These are phyloP conservation scores for Populus hybrid DNA, from an alignment of 441 rosid species.

Conservation along the genomic window DNA sequence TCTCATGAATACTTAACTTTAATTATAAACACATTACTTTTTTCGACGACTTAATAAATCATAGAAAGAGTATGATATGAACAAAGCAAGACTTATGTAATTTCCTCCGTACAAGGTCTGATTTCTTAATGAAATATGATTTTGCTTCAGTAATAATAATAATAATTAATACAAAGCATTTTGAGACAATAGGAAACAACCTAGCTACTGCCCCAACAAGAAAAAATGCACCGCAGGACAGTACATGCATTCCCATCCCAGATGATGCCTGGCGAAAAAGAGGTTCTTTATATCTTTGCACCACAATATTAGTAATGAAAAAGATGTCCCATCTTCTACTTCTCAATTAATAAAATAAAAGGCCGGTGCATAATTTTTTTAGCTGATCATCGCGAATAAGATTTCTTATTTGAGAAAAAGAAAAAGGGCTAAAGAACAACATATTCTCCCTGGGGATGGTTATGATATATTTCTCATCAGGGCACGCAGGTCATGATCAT, in stretches of 20 bases:
- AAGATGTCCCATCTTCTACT: background rate
- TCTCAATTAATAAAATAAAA: background rate
- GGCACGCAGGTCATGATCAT: background rate
- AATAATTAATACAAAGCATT: too few relatives aligned
- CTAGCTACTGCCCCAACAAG: too few relatives aligned
- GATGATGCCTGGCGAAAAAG: background rate
- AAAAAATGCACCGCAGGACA: background rate
- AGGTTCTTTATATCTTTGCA: background rate
- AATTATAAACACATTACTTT: background rate
- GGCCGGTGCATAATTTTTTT: background rate
- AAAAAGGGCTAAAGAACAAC: constrained; percentile 17
- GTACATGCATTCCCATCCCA: background rate
- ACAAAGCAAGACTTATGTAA: background rate
- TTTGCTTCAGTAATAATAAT: too few relatives aligned
- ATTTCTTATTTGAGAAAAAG: background rate
- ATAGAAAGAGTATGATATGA: background rate
- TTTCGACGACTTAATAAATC: constrained; percentile 8
- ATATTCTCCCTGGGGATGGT: constrained; percentile 3
- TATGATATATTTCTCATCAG: background rate
- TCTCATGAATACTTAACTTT: background rate
- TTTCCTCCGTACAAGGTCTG: too few relatives aligned
- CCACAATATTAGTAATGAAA: background rate
- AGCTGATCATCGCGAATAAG: background rate
- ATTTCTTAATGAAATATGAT: too few relatives aligned
- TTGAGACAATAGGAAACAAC: too few relatives aligned